Evolutionary conservation across 257 asterid species (phyloP).

Genomic region (Thymus mandschuricus): DNA sequence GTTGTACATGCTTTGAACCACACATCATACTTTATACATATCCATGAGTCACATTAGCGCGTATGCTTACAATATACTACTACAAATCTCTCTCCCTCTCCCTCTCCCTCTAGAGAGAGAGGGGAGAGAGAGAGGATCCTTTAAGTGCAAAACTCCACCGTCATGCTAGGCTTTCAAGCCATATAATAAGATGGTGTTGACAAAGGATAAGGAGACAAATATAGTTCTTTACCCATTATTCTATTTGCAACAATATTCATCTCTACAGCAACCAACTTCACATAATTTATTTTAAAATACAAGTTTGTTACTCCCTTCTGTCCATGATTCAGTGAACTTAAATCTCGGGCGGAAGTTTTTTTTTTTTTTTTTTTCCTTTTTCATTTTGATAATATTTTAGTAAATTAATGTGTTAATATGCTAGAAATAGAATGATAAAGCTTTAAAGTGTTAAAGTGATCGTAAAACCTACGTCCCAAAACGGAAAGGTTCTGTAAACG

Average conservation of each 20-base stretch:
- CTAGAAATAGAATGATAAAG: too few relatives aligned
- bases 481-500: too few relatives aligned
- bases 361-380: too few relatives aligned
- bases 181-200: constrained; percentile 53
- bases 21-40: background rate
- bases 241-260: constrained; percentile 8
- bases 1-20: background rate
- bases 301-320: too few relatives aligned
- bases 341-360: too few relatives aligned
- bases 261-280: constrained; percentile 64
- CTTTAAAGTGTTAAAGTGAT: too few relatives aligned
- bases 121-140: constrained; percentile 55
- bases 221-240: background rate
- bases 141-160: constrained; percentile 53
- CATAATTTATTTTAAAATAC: too few relatives aligned
- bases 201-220: constrained; percentile 46
- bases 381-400: too few relatives aligned
- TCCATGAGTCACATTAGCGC: background rate
- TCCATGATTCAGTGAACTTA: too few relatives aligned
- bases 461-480: too few relatives aligned
- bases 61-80: background rate
- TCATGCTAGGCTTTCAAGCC: constrained; percentile 61
- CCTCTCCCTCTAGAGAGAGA: background rate
- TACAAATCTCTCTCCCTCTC: background rate
- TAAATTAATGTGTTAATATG: too few relatives aligned